Evolutionary conservation across 73 alveolate species (phyloP).

Genomic region (Durusdinium trenchii): DNA sequence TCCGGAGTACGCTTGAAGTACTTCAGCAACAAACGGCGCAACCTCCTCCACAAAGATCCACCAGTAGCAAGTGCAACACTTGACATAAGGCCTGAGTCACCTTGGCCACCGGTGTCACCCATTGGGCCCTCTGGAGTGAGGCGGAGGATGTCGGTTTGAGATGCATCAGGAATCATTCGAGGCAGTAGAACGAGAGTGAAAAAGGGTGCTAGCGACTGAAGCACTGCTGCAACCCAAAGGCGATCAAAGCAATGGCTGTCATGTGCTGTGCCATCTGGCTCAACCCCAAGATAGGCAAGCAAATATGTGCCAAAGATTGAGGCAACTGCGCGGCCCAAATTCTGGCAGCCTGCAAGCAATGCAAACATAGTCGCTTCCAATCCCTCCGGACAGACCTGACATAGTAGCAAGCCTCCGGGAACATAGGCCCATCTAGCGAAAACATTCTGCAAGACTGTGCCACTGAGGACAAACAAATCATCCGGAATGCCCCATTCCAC

Average conservation of each 20-base stretch:
- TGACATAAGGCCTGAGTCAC: neutral
- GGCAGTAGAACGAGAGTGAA: conserved; percentile 64
- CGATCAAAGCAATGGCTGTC: conserved; percentile 66
- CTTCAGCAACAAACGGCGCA: neutral
- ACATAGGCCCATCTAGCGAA: conserved; percentile 63
- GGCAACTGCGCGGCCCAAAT: conserved; percentile 73
- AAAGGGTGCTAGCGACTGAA: conserved; percentile 61
- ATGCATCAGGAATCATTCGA: conserved; percentile 66
- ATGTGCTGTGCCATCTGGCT: conserved; percentile 59
- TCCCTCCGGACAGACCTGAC: conserved; percentile 83
- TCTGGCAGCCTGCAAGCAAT: conserved; percentile 57
- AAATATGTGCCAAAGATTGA: conserved; percentile 66
- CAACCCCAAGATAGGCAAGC: conserved; percentile 77
- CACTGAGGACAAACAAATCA: conserved; percentile 24
- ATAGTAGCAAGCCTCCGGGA: conserved; percentile 56
- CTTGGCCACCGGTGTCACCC: conserved; percentile 38
- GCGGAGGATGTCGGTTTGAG: conserved; percentile 48
- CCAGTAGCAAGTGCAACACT: conserved; percentile 42
- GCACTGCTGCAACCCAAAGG: conserved; percentile 76
- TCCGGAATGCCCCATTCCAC: conserved; percentile 69
- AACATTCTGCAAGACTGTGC: conserved; percentile 71
- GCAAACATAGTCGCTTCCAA: conserved; percentile 86
- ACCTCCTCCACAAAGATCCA: conserved; percentile 49
- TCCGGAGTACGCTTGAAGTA: neutral
- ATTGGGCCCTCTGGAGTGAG: conserved; percentile 67